A percentile compares a stretch with the other conserved stretches of the same genome.
phyloP scores from a whole-genome alignment of 1,139 yeast species.

The Magnusiomyces suaveolens region DNA sequence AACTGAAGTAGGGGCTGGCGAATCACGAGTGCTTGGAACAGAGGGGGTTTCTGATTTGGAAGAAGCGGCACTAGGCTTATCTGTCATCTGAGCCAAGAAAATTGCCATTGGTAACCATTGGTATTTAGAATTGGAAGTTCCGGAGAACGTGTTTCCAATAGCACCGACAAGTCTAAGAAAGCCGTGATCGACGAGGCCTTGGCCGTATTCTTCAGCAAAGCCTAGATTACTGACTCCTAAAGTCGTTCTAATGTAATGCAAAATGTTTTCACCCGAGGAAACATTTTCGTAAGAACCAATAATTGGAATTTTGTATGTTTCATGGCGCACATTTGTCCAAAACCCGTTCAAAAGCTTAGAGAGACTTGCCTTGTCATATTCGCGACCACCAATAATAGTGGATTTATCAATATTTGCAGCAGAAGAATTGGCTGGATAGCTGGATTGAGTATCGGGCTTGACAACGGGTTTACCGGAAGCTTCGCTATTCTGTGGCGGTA shows the following conservation, averaged over 20 bases:
- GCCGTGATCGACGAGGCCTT: conserved; percentile 57
- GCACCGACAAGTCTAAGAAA: conserved; percentile 54
- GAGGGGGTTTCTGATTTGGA: background rate
- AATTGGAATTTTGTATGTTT: conserved; percentile 47
- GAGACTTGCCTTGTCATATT: background rate
- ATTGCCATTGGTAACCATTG: conserved; percentile 68
- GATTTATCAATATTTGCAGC: background rate
- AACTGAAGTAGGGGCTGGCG: no score
- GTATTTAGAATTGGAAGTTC: conserved; percentile 64
- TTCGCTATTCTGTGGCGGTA: no score
- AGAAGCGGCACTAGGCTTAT: no score
- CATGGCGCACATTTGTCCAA: conserved; percentile 39
- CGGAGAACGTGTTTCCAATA: conserved; percentile 58
- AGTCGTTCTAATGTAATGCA: conserved; percentile 46
- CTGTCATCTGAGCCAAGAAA: background rate
- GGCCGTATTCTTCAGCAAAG: conserved; percentile 69
- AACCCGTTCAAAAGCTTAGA: conserved; percentile 25
- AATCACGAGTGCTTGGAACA: no score
- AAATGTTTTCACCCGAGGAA: conserved; percentile 54
- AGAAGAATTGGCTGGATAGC: background rate
- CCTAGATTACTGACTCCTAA: conserved; percentile 22
- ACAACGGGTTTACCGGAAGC: background rate
- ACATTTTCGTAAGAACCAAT: conserved; percentile 59
- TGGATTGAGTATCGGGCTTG: background rate
- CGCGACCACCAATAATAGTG: background rate